Percentiles rank a stretch among this genome's conserved stretches.
phyloP scores from a whole-genome alignment of 257 asterid species.

The Fraxinus excelsior region DNA sequence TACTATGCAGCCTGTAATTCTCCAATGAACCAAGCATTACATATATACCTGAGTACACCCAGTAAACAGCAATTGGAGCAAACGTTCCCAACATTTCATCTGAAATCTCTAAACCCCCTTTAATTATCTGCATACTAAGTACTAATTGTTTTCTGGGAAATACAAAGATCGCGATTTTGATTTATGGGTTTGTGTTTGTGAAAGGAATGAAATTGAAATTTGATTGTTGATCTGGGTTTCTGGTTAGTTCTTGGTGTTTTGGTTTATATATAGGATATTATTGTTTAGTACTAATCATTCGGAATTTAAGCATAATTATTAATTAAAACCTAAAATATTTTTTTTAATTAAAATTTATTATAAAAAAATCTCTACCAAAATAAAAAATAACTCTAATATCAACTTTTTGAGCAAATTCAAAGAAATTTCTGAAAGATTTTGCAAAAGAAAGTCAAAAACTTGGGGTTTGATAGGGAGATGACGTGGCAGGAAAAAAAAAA shows the following conservation, averaged over 20 bases:
- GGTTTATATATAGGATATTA: neutral
- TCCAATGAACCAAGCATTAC: constrained; percentile 62
- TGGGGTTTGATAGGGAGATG: no score
- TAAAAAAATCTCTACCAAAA: neutral
- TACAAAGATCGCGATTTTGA: neutral
- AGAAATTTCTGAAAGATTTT: neutral
- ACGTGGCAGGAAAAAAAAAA: no score
- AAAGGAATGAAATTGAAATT: no score
- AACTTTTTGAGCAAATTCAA: neutral
- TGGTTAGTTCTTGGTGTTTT: no score
- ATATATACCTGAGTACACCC: constrained; percentile 87
- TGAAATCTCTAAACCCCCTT: constrained; percentile 45
- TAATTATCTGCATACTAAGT: constrained; percentile 38
- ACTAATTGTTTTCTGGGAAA: neutral
- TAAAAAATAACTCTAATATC: no score
- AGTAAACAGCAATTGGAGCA: constrained; percentile 72
- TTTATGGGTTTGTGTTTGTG: constrained; percentile 23
- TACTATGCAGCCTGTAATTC: constrained; percentile 73
- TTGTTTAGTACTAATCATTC: neutral
- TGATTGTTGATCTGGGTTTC: no score
- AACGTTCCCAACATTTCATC: constrained; percentile 85
- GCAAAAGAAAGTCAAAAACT: neutral
- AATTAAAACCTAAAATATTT: no score
- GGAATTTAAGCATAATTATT: neutral
- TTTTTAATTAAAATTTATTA: no score